These are phyloP conservation scores for Gracilaria vermiculophylla DNA, from an alignment of 23 red algal genomes.

Conservation along the genomic window DNA sequence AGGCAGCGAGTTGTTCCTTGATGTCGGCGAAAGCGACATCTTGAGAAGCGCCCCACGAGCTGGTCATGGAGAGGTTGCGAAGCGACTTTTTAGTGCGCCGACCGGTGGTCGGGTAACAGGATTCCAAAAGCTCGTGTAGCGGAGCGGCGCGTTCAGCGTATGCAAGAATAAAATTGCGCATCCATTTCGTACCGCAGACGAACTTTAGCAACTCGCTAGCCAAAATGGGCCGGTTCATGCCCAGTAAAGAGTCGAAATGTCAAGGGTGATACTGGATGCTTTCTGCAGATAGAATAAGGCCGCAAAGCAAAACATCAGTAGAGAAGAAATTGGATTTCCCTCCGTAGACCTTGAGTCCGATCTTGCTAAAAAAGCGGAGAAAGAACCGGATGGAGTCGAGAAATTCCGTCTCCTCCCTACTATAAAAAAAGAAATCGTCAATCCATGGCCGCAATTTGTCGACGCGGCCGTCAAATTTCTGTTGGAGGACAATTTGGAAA, in stretches of 20 bases:
- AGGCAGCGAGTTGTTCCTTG: slow-evolving; percentile 13
- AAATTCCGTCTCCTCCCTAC: neutral
- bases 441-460: neutral
- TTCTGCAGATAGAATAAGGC: no score
- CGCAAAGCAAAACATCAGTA: no score
- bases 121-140: no score
- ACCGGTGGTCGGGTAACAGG: no score
- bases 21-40: slow-evolving; percentile 5
- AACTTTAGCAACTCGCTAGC: no score
- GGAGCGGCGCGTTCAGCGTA: no score
- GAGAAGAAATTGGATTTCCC: neutral
- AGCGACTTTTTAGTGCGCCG: neutral
- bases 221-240: no score
- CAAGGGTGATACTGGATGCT: no score
- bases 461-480: neutral
- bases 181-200: no score
- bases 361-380: neutral
- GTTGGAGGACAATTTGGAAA: neutral
- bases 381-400: neutral
- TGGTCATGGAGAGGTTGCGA: neutral
- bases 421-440: slow-evolving; percentile 25
- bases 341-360: neutral
- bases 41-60: neutral
- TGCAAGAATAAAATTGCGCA: no score
- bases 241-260: no score